phyloP scores from a whole-genome alignment of 179 eudicot genomes.

The Silene noctiflora region DNA sequence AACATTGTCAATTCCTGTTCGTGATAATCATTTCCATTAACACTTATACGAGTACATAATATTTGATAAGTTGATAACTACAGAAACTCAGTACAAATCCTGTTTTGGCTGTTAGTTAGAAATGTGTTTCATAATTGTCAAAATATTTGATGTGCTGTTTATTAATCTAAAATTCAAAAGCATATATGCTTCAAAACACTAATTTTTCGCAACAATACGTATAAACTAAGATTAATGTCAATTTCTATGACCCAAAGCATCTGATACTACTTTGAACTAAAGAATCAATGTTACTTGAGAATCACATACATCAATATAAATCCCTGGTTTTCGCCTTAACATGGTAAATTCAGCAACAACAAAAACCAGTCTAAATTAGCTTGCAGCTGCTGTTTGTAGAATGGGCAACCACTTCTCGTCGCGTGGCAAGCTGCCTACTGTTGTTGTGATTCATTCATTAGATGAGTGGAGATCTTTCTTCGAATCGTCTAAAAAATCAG shows the following conservation, averaged over 20 bases:
- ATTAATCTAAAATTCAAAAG: not conserved
- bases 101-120: not conserved
- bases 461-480: constrained; percentile 64
- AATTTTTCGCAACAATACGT: not conserved
- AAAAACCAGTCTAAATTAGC: not conserved
- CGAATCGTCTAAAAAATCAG: constrained; percentile 47
- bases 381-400: too few species aligned
- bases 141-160: not conserved
- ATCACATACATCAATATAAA: constrained; percentile 14
- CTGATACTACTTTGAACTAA: constrained; percentile 24
- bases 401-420: constrained; percentile 29
- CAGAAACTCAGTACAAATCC: not conserved
- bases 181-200: constrained; percentile 14
- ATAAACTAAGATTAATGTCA: constrained; percentile 17
- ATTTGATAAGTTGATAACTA: constrained; percentile 9
- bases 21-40: too few species aligned
- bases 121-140: not conserved
- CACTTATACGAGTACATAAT: too few species aligned
- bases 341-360: not conserved
- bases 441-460: constrained; percentile 50
- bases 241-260: constrained; percentile 27
- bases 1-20: too few species aligned
- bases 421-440: constrained; percentile 16
- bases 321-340: constrained; percentile 2
- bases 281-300: constrained; percentile 6